phyloP scores from a whole-genome alignment of 176 grass and related monocot species.

The Cenchrus fungigraminus region DNA sequence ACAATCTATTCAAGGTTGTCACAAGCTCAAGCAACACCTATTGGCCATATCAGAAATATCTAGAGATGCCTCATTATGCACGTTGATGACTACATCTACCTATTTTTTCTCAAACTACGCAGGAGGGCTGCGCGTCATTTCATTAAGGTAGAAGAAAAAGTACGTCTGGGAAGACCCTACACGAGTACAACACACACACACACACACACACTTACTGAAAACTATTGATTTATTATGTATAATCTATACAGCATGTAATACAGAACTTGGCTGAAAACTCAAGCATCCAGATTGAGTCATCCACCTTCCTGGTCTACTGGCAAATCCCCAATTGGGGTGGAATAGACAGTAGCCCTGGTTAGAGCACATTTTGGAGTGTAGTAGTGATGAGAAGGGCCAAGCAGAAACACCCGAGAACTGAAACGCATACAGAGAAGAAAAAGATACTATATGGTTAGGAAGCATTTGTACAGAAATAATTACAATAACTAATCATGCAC shows the following conservation, averaged over 20 bases:
- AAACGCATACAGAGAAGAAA: slow-evolving; percentile 34
- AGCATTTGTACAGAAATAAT: slow-evolving; percentile 15
- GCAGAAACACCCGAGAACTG: slow-evolving; percentile 94
- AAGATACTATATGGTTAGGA: slow-evolving; percentile 3
- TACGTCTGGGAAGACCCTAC: no score
- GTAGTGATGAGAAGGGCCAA: slow-evolving; percentile 97
- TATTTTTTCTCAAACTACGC: no score
- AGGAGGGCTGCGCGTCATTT: no score
- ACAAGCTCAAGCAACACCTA: no score
- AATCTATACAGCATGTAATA: not conserved
- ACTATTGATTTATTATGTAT: not conserved
- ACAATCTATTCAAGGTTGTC: no score
- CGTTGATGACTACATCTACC: not conserved
- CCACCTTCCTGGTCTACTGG: slow-evolving; percentile 91
- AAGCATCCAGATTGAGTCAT: slow-evolving; percentile 35
- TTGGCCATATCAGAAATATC: not conserved
- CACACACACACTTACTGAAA: not conserved
- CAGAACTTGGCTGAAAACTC: slow-evolving; percentile 10
- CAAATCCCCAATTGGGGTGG: slow-evolving; percentile 88
- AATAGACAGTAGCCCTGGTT: slow-evolving; percentile 77
- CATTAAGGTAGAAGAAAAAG: no score
- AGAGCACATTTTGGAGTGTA: slow-evolving; percentile 96
- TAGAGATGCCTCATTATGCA: not conserved
- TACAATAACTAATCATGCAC: not conserved
- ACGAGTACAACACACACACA: no score